Evolutionary conservation across 768 basidiomycete species (phyloP).

Genomic region (Russula compacta): DNA sequence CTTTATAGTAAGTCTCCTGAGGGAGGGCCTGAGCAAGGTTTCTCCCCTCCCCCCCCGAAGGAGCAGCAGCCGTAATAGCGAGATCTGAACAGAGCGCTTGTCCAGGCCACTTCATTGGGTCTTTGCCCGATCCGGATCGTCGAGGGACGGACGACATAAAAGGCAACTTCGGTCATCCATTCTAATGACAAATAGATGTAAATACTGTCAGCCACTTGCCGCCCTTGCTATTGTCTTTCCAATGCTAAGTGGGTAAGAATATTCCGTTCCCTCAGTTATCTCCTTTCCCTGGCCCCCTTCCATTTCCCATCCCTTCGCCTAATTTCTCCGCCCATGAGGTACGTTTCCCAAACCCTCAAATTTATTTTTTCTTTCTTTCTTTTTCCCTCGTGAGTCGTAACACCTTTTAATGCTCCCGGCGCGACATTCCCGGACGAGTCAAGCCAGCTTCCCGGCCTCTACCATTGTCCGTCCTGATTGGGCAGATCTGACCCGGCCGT

Average conservation of each 20-base stretch:
- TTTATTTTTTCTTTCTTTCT: not conserved
- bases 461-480: not conserved
- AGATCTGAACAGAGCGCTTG: constrained; percentile 7
- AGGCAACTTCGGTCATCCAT: constrained; percentile 13
- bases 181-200: constrained; percentile 7
- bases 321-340: constrained; percentile 2
- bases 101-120: not conserved
- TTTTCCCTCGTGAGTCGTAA: constrained; percentile 17
- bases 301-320: constrained; percentile 16
- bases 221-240: constrained; percentile 20
- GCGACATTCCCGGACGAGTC: not conserved
- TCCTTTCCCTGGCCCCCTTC: constrained; percentile 10
- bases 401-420: not conserved
- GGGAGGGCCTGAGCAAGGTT: not conserved
- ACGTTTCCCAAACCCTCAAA: not conserved
- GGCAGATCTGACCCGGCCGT: constrained; percentile 1
- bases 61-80: constrained; percentile 14
- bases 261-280: constrained; percentile 11
- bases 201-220: constrained; percentile 20
- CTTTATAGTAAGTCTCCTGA: constrained; percentile 12
- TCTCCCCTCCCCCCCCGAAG: constrained; percentile 8
- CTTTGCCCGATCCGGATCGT: constrained; percentile 18
- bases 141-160: constrained; percentile 6
- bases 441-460: constrained; percentile 2
- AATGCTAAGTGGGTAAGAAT: constrained; percentile 9